Conservation (phyloP, 2,329 filamentous ascomycete genomes). For the Colletotrichum sp. region DNA sequence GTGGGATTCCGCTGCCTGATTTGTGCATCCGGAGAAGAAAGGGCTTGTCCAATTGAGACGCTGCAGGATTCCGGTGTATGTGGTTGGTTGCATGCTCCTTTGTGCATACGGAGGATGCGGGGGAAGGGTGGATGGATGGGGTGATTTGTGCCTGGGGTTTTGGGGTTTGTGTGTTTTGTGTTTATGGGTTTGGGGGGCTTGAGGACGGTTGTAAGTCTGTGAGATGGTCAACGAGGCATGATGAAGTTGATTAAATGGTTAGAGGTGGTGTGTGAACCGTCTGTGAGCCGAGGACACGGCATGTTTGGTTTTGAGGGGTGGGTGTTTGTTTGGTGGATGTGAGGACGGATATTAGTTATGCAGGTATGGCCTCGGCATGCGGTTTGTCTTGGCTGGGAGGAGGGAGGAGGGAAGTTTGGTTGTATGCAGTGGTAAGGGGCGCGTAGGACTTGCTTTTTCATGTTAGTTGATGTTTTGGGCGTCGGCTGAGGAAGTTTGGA, state of each 20-base stretch:
- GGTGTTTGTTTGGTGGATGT: not conserved
- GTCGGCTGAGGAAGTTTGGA: not conserved
- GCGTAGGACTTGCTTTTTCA: not conserved
- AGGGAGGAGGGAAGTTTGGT: not conserved
- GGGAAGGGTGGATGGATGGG: not conserved
- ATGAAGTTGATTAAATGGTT: not conserved
- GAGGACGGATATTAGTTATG: not conserved
- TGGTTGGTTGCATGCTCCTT: not conserved
- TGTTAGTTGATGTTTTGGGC: not conserved
- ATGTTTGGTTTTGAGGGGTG: not conserved
- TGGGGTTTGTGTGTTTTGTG: not conserved
- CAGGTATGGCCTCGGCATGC: not conserved
- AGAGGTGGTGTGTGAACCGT: not conserved
- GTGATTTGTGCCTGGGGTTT: not conserved
- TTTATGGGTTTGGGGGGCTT: not conserved
- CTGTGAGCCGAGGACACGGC: not conserved
- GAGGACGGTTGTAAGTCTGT: not conserved
- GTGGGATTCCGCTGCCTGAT: not conserved
- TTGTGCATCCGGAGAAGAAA: not conserved
- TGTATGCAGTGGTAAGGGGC: not conserved
- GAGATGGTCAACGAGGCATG: not conserved
- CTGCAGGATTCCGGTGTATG: not conserved
- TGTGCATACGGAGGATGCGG: not conserved
- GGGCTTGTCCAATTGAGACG: not conserved
- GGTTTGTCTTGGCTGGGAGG: not conserved